A percentile compares a stretch with the other conserved stretches of the same genome.
phyloP scores from a whole-genome alignment of 2,329 filamentous ascomycete species.

The Coniochaeta sp. region DNA sequence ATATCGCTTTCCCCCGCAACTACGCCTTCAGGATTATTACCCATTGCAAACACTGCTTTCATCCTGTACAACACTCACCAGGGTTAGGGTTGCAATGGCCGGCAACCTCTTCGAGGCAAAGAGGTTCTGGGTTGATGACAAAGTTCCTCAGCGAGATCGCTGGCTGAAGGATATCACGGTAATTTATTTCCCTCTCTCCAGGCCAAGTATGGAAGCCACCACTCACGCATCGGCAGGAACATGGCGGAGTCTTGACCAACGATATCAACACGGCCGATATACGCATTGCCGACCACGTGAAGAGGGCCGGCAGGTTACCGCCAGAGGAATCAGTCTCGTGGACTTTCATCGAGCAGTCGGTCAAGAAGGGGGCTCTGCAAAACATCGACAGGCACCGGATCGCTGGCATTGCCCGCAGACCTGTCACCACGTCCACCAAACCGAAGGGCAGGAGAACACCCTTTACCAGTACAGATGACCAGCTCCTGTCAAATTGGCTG shows the following conservation, averaged over 20 bases:
- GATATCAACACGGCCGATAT: conserved; percentile 30
- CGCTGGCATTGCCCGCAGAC: conserved; percentile 10
- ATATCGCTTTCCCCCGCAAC: background rate
- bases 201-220: background rate
- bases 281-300: conserved; percentile 40
- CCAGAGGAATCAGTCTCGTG: conserved; percentile 43
- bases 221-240: conserved; percentile 31
- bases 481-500: conserved; percentile 21
- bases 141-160: conserved; percentile 32
- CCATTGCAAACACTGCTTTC: no score
- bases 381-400: conserved; percentile 33
- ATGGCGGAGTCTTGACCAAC: conserved; percentile 32
- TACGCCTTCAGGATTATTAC: no score
- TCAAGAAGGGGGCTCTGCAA: conserved; percentile 38
- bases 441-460: conserved; percentile 39
- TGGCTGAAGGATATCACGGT: conserved; percentile 37
- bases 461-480: conserved; percentile 56
- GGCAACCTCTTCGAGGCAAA: conserved; percentile 36
- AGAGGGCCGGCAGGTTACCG: conserved; percentile 19
- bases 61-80: background rate
- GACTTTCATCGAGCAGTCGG: conserved; percentile 44
- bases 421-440: conserved; percentile 28
- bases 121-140: conserved; percentile 42
- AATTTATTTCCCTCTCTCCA: conserved; percentile 10
- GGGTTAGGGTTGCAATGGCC: conserved; percentile 9